phyloP scores from a whole-genome alignment of 2,329 filamentous ascomycete species.

The Chlorencoelia australis region DNA sequence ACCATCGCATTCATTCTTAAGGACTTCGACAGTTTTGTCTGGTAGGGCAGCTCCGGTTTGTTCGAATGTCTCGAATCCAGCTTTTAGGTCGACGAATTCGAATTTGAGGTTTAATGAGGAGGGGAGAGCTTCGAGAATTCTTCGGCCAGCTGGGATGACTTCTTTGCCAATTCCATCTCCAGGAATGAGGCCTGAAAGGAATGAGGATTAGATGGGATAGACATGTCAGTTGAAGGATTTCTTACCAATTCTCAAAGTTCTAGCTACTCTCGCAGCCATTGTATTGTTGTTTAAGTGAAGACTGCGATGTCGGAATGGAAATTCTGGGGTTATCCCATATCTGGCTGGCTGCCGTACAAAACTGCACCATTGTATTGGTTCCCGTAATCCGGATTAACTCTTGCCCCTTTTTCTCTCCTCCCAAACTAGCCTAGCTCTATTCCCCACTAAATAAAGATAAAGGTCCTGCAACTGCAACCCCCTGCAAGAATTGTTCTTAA shows the following conservation, averaged over 20 bases:
- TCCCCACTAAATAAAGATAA: no score
- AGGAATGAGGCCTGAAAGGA: constrained; percentile 70
- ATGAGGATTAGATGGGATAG: background rate
- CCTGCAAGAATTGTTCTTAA: no score
- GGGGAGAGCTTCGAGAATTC: constrained; percentile 85
- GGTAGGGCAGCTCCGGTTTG: constrained; percentile 80
- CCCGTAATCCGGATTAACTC: no score
- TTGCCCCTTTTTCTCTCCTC: no score
- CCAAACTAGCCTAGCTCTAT: no score
- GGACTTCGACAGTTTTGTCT: constrained; percentile 79
- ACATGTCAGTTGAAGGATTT: constrained; percentile 11
- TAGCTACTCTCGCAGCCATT: constrained; percentile 56
- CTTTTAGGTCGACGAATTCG: constrained; percentile 85
- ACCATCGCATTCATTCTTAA: constrained; percentile 86
- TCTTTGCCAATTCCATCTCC: constrained; percentile 98
- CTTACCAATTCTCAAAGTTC: constrained; percentile 59
- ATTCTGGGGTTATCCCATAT: no score
- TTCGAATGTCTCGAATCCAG: constrained; percentile 90
- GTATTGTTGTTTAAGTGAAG: no score
- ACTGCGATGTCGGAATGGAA: constrained; percentile 1
- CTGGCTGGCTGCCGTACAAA: no score
- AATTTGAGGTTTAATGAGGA: constrained; percentile 87
- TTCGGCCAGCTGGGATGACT: constrained; percentile 90
- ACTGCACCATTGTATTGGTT: no score
- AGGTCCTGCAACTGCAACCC: no score